These are phyloP conservation scores for Exsudoporus floridanus DNA, from an alignment of 1,284 basidiomycete species.

Conservation along the genomic window DNA sequence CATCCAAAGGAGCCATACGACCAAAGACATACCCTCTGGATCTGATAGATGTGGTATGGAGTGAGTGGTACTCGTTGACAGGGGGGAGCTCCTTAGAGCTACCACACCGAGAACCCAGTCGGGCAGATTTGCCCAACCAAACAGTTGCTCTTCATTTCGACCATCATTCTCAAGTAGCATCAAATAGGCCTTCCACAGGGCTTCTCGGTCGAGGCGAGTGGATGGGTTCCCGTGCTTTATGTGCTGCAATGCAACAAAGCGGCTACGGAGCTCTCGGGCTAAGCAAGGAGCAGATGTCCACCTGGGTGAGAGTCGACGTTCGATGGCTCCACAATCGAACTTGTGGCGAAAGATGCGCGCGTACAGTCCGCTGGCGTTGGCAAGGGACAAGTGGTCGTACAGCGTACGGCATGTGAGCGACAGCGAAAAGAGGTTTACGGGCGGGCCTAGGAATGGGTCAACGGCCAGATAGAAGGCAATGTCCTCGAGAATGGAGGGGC, in stretches of 20 bases:
- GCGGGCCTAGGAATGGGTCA: conserved; percentile 42
- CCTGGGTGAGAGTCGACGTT: conserved; percentile 48
- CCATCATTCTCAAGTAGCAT: conserved; percentile 74
- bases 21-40: conserved; percentile 41
- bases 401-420: conserved; percentile 51
- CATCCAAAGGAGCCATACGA: conserved; percentile 59
- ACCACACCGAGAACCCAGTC: conserved; percentile 29
- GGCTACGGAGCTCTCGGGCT: conserved; percentile 41
- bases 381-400: conserved; percentile 38
- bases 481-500: conserved; percentile 37
- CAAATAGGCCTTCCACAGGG: conserved; percentile 62
- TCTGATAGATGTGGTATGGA: conserved; percentile 23
- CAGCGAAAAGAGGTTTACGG: conserved; percentile 43
- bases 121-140: conserved; percentile 40
- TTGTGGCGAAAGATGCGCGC: conserved; percentile 57
- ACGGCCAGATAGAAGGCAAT: conserved; percentile 41
- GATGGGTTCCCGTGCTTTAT: conserved; percentile 32
- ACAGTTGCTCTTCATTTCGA: conserved; percentile 56
- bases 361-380: conserved; percentile 52
- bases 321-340: conserved; percentile 59
- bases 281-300: conserved; percentile 41
- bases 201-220: conserved; percentile 31
- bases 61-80: not conserved
- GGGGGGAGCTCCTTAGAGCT: conserved; percentile 13
- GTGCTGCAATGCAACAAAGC: conserved; percentile 39